Base-by-base conservation (phyloP, 1,284 basidiomycete genomes). In the Vanrija sp. region DNA sequence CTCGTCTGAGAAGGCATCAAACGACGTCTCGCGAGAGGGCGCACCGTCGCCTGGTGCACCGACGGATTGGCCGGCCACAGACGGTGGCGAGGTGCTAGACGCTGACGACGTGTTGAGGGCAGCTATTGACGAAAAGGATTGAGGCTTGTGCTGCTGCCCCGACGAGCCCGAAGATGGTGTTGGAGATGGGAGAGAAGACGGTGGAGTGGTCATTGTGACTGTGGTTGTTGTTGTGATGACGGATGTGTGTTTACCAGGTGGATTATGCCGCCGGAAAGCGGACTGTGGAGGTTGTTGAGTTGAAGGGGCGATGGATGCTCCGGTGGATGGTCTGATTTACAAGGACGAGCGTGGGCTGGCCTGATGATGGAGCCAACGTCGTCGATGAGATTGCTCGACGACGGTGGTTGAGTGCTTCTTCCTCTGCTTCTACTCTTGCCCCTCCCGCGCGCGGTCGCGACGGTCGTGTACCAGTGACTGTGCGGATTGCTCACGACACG, bases 161-260 rank as follows among this genome's bases (percentile, higher is more conserved):
- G 67, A 68, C 12, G 70, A 69, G 8, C 64, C 63, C 12, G 68
- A 64, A 9, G 65, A 66, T 1, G 66, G 68, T 12, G 66, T 62
- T 3, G 68, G 70, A 1, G 70, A 72, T 5, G 68, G 68, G 10
- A 72, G 49, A 21, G 64, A 63, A 12, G 66, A 62, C 12, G 68
- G 68, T 42, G 70, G 70, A 12, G 63, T 65, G 10, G 65, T 61
- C 70, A 72, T 72, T 49, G n/a, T 53, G 49, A 48, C 23, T 19
- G 15, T 46, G 10, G 28, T 28, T 23, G 38, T 47, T 38, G 23
- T 34, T 42, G 38, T 38, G 42, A 29, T 18, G 10, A 48, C 23
- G 23, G 46, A 23, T 43, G 40, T 28, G 29, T 38, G 19, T n/a
- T 21, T 18, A 45, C 28, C 16, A 21, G 19, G 43, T 45, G 43